Evolutionary conservation across 805 yeast species (phyloP).

Genomic region (Suhomyces sp.): DNA sequence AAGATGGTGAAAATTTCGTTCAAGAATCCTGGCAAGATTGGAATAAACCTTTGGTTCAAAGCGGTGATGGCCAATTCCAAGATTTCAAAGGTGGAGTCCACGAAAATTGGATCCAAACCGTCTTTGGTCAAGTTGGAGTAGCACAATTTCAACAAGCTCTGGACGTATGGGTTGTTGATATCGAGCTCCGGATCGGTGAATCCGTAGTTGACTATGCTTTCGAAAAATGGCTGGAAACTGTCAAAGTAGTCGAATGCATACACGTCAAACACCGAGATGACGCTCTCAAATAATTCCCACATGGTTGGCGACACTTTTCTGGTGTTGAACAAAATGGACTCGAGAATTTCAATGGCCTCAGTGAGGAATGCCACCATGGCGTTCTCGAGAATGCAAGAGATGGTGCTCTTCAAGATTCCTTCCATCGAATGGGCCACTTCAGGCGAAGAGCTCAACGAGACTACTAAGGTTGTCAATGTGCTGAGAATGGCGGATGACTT

Average conservation of each 20-base stretch:
- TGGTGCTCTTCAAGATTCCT: slow-evolving; percentile 29
- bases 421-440: slow-evolving; percentile 36
- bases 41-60: slow-evolving; percentile 25
- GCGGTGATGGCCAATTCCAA: slow-evolving; percentile 19
- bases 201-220: slow-evolving; percentile 51
- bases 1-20: slow-evolving; percentile 38
- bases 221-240: slow-evolving; percentile 54
- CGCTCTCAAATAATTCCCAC: slow-evolving; percentile 51
- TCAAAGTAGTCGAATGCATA: slow-evolving; percentile 61
- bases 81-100: slow-evolving; percentile 37
- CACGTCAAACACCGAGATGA: slow-evolving; percentile 54
- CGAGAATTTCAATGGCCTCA: slow-evolving; percentile 45
- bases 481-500: slow-evolving; percentile 43
- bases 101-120: slow-evolving; percentile 39
- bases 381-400: slow-evolving; percentile 34
- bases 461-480: slow-evolving; percentile 41
- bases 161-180: slow-evolving; percentile 39
- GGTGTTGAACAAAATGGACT: slow-evolving; percentile 55
- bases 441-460: slow-evolving; percentile 42
- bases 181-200: slow-evolving; percentile 37
- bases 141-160: slow-evolving; percentile 34
- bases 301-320: slow-evolving; percentile 46
- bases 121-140: slow-evolving; percentile 34
- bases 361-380: slow-evolving; percentile 39
- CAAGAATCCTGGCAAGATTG: slow-evolving; percentile 27